phyloP scores from a whole-genome alignment of 2,329 filamentous ascomycete species.

The Aspergillus tanneri region DNA sequence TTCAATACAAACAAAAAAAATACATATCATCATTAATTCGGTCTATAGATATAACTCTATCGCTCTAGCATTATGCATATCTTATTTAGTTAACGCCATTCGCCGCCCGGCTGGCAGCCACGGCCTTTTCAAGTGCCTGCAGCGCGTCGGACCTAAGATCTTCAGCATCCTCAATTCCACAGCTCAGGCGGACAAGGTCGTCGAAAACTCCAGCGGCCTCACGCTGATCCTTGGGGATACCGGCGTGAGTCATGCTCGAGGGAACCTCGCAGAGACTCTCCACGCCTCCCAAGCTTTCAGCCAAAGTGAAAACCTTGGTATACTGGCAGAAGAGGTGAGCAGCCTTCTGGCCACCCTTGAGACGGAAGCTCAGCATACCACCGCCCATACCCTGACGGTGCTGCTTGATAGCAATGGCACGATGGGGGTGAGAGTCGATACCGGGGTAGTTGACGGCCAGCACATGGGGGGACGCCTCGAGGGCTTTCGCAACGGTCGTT shows the following conservation, averaged over 20 bases:
- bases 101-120: conserved; percentile 46
- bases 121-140: conserved; percentile 76
- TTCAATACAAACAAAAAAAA: neutral
- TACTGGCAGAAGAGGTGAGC: conserved; percentile 89
- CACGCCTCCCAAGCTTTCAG: conserved; percentile 87
- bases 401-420: conserved; percentile 80
- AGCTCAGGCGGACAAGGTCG: conserved; percentile 89
- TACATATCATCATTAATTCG: conserved; percentile 11
- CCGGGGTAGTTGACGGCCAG: conserved; percentile 95
- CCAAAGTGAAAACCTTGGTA: conserved; percentile 87
- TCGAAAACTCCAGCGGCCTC: conserved; percentile 94
- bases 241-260: conserved; percentile 94
- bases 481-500: conserved; percentile 68
- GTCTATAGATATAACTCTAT: conserved; percentile 13
- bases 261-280: conserved; percentile 91
- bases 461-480: conserved; percentile 78
- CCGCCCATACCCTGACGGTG: conserved; percentile 93
- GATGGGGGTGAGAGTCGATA: conserved; percentile 80
- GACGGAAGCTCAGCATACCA: conserved; percentile 96
- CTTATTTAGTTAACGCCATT: conserved; percentile 37
- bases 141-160: conserved; percentile 81
- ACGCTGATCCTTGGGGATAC: conserved; percentile 84
- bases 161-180: conserved; percentile 85
- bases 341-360: conserved; percentile 79
- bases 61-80: conserved; percentile 3